Conservation (phyloP, 495 filamentous ascomycete species). For the Neurospora hispaniola region DNA sequence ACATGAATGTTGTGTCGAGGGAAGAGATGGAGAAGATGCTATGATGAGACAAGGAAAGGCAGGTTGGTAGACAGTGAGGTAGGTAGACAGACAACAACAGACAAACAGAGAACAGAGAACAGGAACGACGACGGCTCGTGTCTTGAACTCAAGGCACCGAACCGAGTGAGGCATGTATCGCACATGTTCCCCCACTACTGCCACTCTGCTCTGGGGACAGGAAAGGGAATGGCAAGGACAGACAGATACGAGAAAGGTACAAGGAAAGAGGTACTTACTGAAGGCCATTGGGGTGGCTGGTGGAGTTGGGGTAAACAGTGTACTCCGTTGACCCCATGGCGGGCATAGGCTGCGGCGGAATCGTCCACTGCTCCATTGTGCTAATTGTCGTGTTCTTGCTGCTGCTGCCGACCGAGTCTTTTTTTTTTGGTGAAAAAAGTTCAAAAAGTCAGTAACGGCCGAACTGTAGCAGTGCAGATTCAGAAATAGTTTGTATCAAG, state of each 20-base stretch:
- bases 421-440: neutral
- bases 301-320: conserved; percentile 34
- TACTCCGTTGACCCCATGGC: conserved; percentile 21
- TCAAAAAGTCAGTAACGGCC: neutral
- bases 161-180: neutral
- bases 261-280: conserved; percentile 41
- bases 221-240: conserved; percentile 3
- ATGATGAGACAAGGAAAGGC: neutral
- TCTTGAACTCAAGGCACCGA: conserved; percentile 1
- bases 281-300: conserved; percentile 37
- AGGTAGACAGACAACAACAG: neutral
- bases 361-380: conserved; percentile 42
- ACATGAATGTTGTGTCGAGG: neutral
- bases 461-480: neutral
- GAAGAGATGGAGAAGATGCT: neutral
- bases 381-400: neutral
- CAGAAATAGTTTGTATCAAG: neutral
- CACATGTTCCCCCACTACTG: neutral
- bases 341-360: conserved; percentile 27
- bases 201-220: neutral
- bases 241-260: conserved; percentile 30
- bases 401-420: neutral
- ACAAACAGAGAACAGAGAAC: conserved; percentile 2
- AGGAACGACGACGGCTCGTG: conserved; percentile 1
- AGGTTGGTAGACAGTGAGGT: neutral